These are phyloP conservation scores for Botrytis paeoniae DNA, from an alignment of 2,329 filamentous ascomycete genomes.

Conservation along the genomic window DNA sequence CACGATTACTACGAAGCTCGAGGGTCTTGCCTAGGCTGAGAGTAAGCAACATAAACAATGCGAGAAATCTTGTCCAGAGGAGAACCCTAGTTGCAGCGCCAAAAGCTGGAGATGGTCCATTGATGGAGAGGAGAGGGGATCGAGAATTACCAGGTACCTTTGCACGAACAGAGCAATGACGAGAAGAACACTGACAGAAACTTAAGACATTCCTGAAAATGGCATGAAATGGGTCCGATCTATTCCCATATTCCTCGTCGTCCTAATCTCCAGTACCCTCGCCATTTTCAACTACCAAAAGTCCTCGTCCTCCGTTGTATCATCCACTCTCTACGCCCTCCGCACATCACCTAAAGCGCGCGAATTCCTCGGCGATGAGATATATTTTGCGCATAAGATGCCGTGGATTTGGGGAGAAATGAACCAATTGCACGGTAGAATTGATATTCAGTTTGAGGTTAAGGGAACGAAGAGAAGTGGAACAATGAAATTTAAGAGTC, in stretches of 20 bases:
- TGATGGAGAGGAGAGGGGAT: slow-evolving; percentile 63
- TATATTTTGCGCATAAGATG: slow-evolving; percentile 75
- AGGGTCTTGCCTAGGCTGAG: slow-evolving; percentile 27
- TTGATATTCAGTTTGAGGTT: slow-evolving; percentile 84
- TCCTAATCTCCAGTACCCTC: slow-evolving; percentile 68
- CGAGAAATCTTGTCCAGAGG: slow-evolving; percentile 35
- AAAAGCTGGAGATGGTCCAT: slow-evolving; percentile 57
- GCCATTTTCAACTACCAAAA: slow-evolving; percentile 99
- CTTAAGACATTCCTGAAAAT: slow-evolving; percentile 31
- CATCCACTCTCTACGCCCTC: slow-evolving; percentile 85
- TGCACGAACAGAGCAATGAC: not conserved
- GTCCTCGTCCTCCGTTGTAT: slow-evolving; percentile 79
- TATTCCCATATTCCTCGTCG: slow-evolving; percentile 73
- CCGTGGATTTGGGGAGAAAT: slow-evolving; percentile 84
- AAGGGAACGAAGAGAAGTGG: slow-evolving; percentile 71
- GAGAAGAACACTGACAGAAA: not conserved
- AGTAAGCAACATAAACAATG: slow-evolving; percentile 20
- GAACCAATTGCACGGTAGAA: slow-evolving; percentile 88
- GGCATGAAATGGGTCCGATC: slow-evolving; percentile 63
- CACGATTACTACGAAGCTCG: slow-evolving; percentile 32
- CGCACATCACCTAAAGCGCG: slow-evolving; percentile 75
- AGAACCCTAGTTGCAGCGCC: slow-evolving; percentile 55
- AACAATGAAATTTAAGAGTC: slow-evolving; percentile 77
- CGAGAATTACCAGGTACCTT: slow-evolving; percentile 61
- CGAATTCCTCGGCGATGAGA: slow-evolving; percentile 78